Percentiles rank a stretch among this genome's conserved stretches.
Evolutionary conservation across 75 land plant genomes (phyloP).

Genomic region (Selaginella tamariscina): DNA sequence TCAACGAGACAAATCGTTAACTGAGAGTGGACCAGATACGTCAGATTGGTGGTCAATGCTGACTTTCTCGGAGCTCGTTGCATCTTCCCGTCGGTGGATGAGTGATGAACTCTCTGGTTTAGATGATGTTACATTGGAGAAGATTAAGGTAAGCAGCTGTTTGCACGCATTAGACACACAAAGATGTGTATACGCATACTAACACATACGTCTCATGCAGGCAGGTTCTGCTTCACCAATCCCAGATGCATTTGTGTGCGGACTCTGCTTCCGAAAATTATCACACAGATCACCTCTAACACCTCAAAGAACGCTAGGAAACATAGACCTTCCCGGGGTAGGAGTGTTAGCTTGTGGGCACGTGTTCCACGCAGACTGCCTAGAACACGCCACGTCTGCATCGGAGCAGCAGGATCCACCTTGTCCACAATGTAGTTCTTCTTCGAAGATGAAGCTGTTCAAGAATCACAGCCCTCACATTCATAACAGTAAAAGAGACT

Average conservation of each 20-base stretch:
- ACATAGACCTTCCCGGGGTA: conserved; percentile 58
- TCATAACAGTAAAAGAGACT: too few species aligned
- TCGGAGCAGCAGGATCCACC: conserved; percentile 56
- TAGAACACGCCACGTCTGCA: conserved; percentile 62
- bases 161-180: conserved; percentile 2
- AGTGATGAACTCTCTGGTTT: conserved; percentile 24
- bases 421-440: conserved; percentile 51
- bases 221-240: neutral
- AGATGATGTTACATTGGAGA: conserved; percentile 40
- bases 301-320: conserved; percentile 53
- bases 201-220: too few species aligned
- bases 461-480: neutral
- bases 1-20: neutral
- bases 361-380: conserved; percentile 90
- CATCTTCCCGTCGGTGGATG: conserved; percentile 33
- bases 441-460: conserved; percentile 6
- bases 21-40: neutral
- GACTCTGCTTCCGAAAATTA: conserved; percentile 56
- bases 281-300: conserved; percentile 70
- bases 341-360: conserved; percentile 85
- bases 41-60: conserved; percentile 29
- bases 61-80: conserved; percentile 26
- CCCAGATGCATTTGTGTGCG: conserved; percentile 38
- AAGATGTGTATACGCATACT: too few species aligned
- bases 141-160: conserved; percentile 17